phyloP scores from a whole-genome alignment of 177 flowering plant genomes.

The Vitis hybrid region DNA sequence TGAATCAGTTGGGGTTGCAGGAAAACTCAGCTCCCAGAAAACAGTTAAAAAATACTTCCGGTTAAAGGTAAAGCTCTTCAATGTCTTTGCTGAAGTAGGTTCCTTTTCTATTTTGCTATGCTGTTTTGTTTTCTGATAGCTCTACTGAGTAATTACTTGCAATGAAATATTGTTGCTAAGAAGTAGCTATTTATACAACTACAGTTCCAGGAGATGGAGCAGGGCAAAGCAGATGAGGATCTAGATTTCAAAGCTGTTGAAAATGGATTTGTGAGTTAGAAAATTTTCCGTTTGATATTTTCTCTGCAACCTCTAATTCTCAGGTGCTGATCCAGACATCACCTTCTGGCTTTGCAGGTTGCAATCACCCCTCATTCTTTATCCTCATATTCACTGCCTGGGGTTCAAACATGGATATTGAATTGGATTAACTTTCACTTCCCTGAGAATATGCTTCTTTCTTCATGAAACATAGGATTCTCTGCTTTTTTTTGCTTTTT shows the following conservation, averaged over 20 bases:
- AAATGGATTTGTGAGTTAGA: conserved; percentile 19
- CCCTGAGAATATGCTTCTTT: neutral
- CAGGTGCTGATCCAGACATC: neutral
- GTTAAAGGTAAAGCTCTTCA: conserved; percentile 9
- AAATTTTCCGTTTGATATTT: neutral
- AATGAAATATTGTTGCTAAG: too few relatives aligned
- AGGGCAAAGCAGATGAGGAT: conserved; percentile 11
- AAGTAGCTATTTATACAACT: too few relatives aligned
- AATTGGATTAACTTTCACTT: conserved; percentile 12
- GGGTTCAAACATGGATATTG: conserved; percentile 13
- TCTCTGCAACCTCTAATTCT: neutral
- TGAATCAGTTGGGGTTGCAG: conserved; percentile 14
- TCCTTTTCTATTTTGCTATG: too few relatives aligned
- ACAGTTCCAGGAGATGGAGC: conserved; percentile 16
- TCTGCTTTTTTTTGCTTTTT: too few relatives aligned
- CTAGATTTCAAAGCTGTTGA: conserved; percentile 18
- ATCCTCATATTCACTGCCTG: conserved; percentile 1
- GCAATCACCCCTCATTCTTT: conserved; percentile 13
- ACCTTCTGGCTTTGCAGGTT: conserved; percentile 9
- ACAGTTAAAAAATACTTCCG: conserved; percentile 14
- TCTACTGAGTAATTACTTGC: too few relatives aligned
- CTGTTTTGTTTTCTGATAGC: too few relatives aligned
- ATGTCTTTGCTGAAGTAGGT: too few relatives aligned
- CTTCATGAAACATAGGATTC: too few relatives aligned
- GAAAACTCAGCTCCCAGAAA: neutral